A percentile compares a stretch with the other conserved stretches of the same genome.
These are phyloP conservation scores for Adansonia gregorii DNA, from an alignment of 441 rosid genomes.

Conservation along the genomic window DNA sequence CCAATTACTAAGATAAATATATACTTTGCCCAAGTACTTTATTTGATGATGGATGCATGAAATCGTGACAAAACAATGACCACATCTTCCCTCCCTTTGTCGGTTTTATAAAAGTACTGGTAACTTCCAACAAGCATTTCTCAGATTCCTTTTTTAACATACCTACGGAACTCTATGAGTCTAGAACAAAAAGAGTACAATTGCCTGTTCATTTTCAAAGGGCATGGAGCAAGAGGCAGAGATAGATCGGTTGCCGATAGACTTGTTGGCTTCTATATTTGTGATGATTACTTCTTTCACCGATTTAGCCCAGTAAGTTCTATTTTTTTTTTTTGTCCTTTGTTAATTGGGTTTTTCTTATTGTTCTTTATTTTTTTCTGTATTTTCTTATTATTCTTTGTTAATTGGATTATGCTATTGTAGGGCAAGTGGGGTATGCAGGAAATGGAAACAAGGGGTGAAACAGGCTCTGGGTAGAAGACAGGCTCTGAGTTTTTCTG, in stretches of 20 bases:
- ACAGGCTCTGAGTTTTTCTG: slow-evolving; percentile 67
- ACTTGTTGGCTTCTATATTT: slow-evolving; percentile 74
- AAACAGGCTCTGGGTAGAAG: slow-evolving; percentile 75
- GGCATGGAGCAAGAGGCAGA: slow-evolving; percentile 56
- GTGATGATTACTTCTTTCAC: slow-evolving; percentile 66
- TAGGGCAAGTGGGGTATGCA: slow-evolving; percentile 82
- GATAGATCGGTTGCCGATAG: slow-evolving; percentile 76
- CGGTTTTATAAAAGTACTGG: neutral
- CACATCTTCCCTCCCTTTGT: slow-evolving; percentile 41
- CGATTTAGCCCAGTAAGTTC: slow-evolving; percentile 74
- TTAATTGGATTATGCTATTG: neutral
- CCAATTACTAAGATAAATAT: neutral
- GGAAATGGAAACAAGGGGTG: slow-evolving; percentile 83
- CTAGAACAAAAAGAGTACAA: neutral
- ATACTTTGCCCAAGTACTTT: neutral
- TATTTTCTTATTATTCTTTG: neutral
- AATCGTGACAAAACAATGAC: slow-evolving; percentile 55
- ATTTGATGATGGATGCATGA: slow-evolving; percentile 18
- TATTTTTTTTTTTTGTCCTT: neutral
- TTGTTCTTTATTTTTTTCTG: neutral
- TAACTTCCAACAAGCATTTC: neutral
- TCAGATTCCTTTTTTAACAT: neutral
- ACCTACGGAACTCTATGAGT: neutral
- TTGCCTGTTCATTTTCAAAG: neutral
- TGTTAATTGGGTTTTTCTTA: neutral